Evolutionary conservation across 345 rosid species (phyloP), one percentile per base, ranked within the genome.

Genomic region (Citrus medica): DNA sequence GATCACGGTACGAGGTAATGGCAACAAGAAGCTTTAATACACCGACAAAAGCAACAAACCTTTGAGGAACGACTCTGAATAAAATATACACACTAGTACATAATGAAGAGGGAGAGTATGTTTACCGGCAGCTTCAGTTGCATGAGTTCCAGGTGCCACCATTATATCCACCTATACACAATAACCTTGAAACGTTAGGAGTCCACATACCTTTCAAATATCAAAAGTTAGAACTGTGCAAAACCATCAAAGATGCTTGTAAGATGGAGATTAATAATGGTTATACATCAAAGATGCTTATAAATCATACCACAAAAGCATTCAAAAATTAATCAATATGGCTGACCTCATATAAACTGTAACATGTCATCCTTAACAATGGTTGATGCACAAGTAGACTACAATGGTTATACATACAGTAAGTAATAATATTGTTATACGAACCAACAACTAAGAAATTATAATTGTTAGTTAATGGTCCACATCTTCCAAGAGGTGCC

Each of bases 61-160:
- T 40, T 35, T 33, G 22, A 67, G 48, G 42, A 65, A 4, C 7
- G 35, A 27, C 6, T 21, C 59, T 30, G 22, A 67, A 24, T 22
- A 28, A 80, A 74, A 62, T 3, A n/a, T 30, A 51, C 62, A 33
- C 0, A 27, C 40, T 30, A 21, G 51, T 46, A 46, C 51, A 46
- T 46, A 46, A 46, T 13, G 35, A 30, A 35, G 71, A 79, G 51
- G 22, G 37, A 79, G 75, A 22, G 72, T 12, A 46, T 27, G 32
- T 53, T 53, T 83, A 94, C 98, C 87, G 87, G 97, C 94, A 86
- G 90, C 96, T 87, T 97, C 99, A 63, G 94, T 88, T 77, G 91
- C 98, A 84, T 93, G 99, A 80, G 90, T 89, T 85, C 98, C 99
- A 24, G 98, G 97, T 12, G 98, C 98, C 58, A 97, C 89, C 88